Evolutionary conservation across 441 rosid species (phyloP).

Genomic region (Raphanus hybrid): DNA sequence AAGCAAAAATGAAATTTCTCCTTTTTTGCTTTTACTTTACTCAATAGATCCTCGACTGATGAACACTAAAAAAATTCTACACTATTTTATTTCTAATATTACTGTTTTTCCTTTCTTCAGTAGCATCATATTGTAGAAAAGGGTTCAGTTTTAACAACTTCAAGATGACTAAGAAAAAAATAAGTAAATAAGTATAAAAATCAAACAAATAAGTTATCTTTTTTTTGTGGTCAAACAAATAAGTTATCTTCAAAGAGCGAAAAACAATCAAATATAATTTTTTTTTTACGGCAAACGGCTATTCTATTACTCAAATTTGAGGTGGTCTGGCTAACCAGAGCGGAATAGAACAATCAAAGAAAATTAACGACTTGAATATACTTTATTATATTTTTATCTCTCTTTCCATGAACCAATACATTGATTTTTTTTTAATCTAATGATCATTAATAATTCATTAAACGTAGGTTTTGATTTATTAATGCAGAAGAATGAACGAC

Average conservation of each 20-base stretch:
- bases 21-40: slow-evolving; percentile 1
- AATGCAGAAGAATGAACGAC: too few relatives aligned
- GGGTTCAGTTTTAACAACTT: not conserved
- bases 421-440: too few relatives aligned
- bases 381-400: too few relatives aligned
- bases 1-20: not conserved
- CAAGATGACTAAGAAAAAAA: not conserved
- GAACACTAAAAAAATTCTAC: not conserved
- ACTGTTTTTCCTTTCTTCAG: not conserved
- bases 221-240: not conserved
- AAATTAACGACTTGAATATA: too few relatives aligned
- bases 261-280: not conserved
- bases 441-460: too few relatives aligned
- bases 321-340: too few relatives aligned
- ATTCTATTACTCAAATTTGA: too few relatives aligned
- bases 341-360: too few relatives aligned
- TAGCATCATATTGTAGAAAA: not conserved
- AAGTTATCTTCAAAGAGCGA: not conserved
- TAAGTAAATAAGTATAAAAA: too few relatives aligned
- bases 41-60: not conserved
- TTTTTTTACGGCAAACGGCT: too few relatives aligned
- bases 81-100: not conserved
- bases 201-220: not conserved
- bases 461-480: too few relatives aligned
- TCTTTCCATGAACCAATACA: too few relatives aligned